Percentiles rank a stretch among this genome's conserved stretches.
Conservation (phyloP, 768 basidiomycete species). For the Austroboletus eburneus region DNA sequence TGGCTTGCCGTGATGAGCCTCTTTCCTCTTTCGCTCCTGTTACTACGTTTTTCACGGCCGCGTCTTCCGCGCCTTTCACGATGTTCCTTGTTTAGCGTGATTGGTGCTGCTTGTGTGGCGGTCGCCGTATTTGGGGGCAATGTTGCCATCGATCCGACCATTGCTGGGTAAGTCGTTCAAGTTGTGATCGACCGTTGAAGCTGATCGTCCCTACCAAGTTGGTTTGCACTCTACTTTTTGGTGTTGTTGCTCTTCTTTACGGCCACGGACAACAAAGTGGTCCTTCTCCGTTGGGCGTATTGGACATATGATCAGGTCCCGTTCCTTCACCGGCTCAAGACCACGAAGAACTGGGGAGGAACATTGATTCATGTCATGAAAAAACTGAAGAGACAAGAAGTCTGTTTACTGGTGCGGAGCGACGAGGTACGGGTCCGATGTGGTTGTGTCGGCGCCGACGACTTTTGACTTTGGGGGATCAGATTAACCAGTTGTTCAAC, state of each 20-base stretch:
- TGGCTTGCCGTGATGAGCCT: conserved; percentile 65
- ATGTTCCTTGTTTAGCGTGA: conserved; percentile 39
- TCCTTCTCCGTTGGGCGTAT: conserved; percentile 48
- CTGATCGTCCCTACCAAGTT: conserved; percentile 34
- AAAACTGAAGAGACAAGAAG: conserved; percentile 45
- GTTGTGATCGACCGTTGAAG: not conserved
- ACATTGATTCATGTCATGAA: conserved; percentile 43
- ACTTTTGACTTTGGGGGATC: not conserved
- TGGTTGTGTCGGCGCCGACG: not conserved
- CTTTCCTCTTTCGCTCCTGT: conserved; percentile 56
- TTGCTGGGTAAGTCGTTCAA: conserved; percentile 42
- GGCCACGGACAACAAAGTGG: conserved; percentile 51
- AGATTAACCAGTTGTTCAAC: conserved; percentile 66
- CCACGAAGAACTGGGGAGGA: conserved; percentile 40
- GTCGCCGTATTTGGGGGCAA: conserved; percentile 53
- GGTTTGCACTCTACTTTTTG: conserved; percentile 60
- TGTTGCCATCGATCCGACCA: conserved; percentile 51
- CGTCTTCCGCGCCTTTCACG: conserved; percentile 43
- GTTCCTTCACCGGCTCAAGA: conserved; percentile 37
- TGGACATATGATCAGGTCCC: conserved; percentile 65
- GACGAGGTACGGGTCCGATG: conserved; percentile 48
- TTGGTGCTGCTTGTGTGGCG: conserved; percentile 41
- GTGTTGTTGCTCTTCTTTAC: conserved; percentile 46
- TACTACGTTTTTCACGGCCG: conserved; percentile 64
- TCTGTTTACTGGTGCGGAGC: conserved; percentile 58